Base-by-base conservation (phyloP, 805 yeast genomes). In the Candida sanyiensis region DNA sequence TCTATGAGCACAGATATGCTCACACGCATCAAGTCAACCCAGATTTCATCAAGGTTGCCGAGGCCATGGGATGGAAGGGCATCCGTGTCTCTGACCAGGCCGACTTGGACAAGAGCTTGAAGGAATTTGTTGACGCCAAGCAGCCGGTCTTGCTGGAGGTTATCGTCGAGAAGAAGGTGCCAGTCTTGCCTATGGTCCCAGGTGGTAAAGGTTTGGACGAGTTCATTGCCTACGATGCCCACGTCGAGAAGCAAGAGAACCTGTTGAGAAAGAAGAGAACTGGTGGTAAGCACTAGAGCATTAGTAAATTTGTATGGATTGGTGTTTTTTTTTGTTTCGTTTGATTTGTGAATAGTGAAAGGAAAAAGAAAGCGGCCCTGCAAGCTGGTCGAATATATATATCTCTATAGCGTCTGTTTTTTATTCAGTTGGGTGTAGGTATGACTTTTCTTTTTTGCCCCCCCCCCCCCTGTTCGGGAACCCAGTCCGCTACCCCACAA, bases 101-200 rank as follows among this genome's bases (percentile, higher is more conserved):
- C 46, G 87, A 93, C 46, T 62, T 83, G 49, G 70, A 65, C 35
- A 58, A 61, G 3, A 76, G 73, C 30, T 61, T 83, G 37, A 70
- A 77, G 59, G 77, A 81, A 59, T 82, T 88, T 72, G 67, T 93
- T 43, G 83, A 73, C 40, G 70, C 74, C 57, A 66, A 71, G 39
- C 73, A 76, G 31, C 97, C 98, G 18, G 83, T 89, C 33, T 73
- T 93, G 57, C 66, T 90, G 56, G 98, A 93, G 70, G 97, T 88
- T 31, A 55, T 80, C 36, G 93, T 88, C 23, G 97, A 89, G 67
- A 77, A 78, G 73, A 70, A 74, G 57, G 96, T 90, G 35, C 96
- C 97, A 37, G 97, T 93, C 45, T 74, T 93, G 61, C 98, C 98
- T 40, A 88, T 93, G 95, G 97, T 93, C 39, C 95, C 98, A 38